Evolutionary conservation across 2,329 filamentous ascomycete genomes (phyloP), one percentile per base, ranked within the genome.

Genomic region (Monilinia aucupariae): DNA sequence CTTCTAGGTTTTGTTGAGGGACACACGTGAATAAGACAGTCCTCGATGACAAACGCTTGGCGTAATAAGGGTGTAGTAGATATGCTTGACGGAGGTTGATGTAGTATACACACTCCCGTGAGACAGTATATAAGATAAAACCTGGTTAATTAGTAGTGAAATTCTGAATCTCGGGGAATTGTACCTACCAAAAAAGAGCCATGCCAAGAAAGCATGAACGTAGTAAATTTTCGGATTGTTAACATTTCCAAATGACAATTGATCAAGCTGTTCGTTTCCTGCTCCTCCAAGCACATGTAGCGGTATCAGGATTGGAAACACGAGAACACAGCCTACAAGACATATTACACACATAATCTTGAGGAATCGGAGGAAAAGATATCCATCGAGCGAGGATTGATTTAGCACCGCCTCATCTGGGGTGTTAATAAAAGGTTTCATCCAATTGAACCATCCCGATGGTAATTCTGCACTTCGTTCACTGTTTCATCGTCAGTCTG

Each of bases 61-160:
- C 81, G 71, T 88, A 87, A 34, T 84, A 76, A n/a, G 85, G 85
- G 5, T 85, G 85, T 62, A 87, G 76, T 34, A 86, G 80, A 74
- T 88, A 89, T 0, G 86, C 86, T 75, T 89, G 86, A 62, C 86
- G 83, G 61, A 89, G 73, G 66, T 87, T 88, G 75, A 89, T 86
- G 70, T 85, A 87, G 78, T 82, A 89, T 60, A 89, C 81, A 69
- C 80, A 81, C 73, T 89, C 86, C 56, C 86, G 78, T 22, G 85
- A 85, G 54, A 89, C 80, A 70, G 85, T 84, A 73, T 84, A 87
- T 73, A 89, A 82, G 62, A 89, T 78, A 70, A 88, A 88, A 45
- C 77, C 72, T 73, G 37, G 34, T 13, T 9, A 9, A 12, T 34
- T 17, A 47, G 70, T 56, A 72, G 64, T 48, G 1, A 15, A 20